Percentiles rank a stretch among this genome's conserved stretches.
Conservation (phyloP, 306 rosid genomes). For the Fragaria vesca region DNA sequence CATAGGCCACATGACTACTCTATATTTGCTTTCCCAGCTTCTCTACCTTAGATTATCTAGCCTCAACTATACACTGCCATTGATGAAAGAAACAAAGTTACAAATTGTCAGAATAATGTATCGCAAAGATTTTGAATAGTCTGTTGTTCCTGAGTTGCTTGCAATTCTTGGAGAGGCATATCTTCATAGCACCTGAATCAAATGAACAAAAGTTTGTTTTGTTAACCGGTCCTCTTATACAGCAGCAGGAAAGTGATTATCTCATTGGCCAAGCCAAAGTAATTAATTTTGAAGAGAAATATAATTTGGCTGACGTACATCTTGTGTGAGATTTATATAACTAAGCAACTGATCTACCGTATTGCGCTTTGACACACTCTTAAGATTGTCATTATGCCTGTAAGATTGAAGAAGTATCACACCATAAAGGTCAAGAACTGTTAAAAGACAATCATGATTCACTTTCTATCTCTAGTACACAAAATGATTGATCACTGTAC, state of each 20-base stretch:
- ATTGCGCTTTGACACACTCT: neutral
- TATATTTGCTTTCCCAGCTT: neutral
- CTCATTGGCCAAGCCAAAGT: neutral
- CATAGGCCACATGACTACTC: neutral
- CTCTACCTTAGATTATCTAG: neutral
- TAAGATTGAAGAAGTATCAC: neutral
- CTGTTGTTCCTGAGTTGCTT: constrained; percentile 86
- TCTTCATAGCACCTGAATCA: constrained; percentile 89
- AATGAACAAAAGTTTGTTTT: neutral
- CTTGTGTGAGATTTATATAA: constrained; percentile 41
- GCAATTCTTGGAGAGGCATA: constrained; percentile 92
- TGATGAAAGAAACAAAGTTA: neutral
- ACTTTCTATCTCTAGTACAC: neutral
- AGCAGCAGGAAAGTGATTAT: neutral
- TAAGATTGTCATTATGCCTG: neutral
- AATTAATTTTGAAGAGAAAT: neutral
- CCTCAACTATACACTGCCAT: neutral
- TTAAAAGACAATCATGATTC: neutral
- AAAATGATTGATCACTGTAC: constrained; percentile 29
- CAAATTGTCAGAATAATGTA: constrained; percentile 38
- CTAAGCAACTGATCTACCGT: no score
- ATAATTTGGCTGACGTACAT: constrained; percentile 42
- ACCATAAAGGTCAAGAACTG: neutral
- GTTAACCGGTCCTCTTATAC: neutral
- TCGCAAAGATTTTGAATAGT: constrained; percentile 92